These are phyloP conservation scores for Pisolithus albus DNA, from an alignment of 768 basidiomycete genomes.

Conservation along the genomic window DNA sequence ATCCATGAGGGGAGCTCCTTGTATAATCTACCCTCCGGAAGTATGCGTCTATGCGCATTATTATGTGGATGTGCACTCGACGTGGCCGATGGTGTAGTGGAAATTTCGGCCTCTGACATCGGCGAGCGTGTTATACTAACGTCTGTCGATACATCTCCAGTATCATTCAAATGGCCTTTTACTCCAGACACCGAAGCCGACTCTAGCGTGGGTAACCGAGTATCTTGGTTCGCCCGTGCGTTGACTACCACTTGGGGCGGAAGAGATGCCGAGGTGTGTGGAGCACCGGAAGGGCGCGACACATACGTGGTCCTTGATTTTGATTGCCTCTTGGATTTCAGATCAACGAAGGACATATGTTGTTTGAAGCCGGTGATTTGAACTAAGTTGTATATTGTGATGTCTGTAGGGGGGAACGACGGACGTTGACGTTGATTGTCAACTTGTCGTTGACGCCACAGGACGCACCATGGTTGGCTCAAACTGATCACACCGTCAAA, in stretches of 20 bases:
- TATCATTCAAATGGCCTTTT: neutral
- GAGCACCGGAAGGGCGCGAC: conserved; percentile 17
- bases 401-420: too few species aligned
- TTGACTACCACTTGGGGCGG: conserved; percentile 10
- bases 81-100: neutral
- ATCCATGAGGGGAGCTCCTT: conserved; percentile 33
- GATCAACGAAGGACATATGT: conserved; percentile 30
- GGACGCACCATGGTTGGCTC: too few species aligned
- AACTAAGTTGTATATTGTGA: too few species aligned
- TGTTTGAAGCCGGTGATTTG: neutral
- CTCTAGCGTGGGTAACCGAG: neutral
- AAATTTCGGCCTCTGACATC: neutral
- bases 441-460: too few species aligned
- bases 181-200: conserved; percentile 1
- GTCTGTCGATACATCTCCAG: neutral
- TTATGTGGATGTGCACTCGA: neutral
- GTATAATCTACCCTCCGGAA: conserved; percentile 11
- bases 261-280: conserved; percentile 12
- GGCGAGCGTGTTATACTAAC: neutral
- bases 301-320: conserved; percentile 32
- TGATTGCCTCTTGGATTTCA: conserved; percentile 25
- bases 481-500: too few species aligned
- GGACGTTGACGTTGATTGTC: too few species aligned
- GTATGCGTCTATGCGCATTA: neutral
- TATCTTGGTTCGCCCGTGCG: neutral